Evolutionary conservation across 768 basidiomycete genomes (phyloP).

Genomic region (Lactifluus piperatus): DNA sequence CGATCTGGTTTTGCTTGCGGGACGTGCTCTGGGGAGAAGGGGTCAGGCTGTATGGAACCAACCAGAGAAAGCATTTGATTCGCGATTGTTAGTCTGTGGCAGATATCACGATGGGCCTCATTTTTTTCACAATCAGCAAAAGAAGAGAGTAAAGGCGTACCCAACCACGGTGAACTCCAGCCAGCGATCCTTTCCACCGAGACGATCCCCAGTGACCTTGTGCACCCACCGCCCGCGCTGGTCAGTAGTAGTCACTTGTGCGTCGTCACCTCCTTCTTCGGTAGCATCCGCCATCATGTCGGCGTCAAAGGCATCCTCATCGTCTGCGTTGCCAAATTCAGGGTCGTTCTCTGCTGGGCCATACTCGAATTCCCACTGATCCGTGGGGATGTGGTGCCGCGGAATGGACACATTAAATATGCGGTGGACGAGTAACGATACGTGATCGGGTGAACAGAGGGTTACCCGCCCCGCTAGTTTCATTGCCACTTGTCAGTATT

Average conservation of each 20-base stretch:
- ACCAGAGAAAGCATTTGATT: slow-evolving; percentile 90
- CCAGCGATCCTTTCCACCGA: slow-evolving; percentile 61
- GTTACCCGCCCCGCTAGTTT: slow-evolving; percentile 72
- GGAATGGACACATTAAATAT: slow-evolving; percentile 97
- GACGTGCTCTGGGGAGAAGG: slow-evolving; percentile 56
- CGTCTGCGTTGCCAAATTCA: slow-evolving; percentile 41
- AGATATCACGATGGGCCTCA: background rate
- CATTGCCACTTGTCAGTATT: background rate
- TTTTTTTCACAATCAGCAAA: background rate
- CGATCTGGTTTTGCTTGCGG: slow-evolving; percentile 26
- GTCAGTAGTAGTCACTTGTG: slow-evolving; percentile 33
- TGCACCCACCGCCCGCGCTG: slow-evolving; percentile 74
- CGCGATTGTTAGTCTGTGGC: slow-evolving; percentile 69
- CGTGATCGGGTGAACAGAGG: slow-evolving; percentile 85
- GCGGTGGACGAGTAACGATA: slow-evolving; percentile 80
- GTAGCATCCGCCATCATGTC: slow-evolving; percentile 12
- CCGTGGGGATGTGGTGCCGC: slow-evolving; percentile 76
- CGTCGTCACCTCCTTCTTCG: slow-evolving; percentile 17
- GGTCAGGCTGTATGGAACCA: slow-evolving; percentile 72
- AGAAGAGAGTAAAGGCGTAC: slow-evolving; percentile 36
- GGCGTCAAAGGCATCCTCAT: slow-evolving; percentile 18
- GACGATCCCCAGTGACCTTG: slow-evolving; percentile 51
- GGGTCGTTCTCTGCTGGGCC: slow-evolving; percentile 76
- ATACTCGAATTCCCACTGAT: slow-evolving; percentile 80
- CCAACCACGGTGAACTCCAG: slow-evolving; percentile 85